A percentile compares a stretch with the other conserved stretches of the same genome.
These are phyloP conservation scores for Tylopilus sp. DNA, from an alignment of 768 basidiomycete genomes.

Conservation along the genomic window DNA sequence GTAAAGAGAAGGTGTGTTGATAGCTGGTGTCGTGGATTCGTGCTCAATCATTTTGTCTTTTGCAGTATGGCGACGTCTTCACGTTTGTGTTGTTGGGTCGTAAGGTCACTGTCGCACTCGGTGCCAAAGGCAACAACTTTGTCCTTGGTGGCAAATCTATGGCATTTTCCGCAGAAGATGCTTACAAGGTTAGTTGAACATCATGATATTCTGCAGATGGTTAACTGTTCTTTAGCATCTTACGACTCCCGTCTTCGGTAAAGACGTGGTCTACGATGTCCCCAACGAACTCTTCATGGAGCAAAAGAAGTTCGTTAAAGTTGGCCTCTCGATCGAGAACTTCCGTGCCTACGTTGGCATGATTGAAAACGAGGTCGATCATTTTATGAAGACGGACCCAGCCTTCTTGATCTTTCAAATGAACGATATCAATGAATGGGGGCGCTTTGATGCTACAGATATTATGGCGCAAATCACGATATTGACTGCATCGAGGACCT, in stretches of 20 bases:
- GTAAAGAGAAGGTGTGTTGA: constrained; percentile 69
- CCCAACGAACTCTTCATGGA: constrained; percentile 98
- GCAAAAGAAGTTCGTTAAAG: constrained; percentile 98
- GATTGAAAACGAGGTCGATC: constrained; percentile 72
- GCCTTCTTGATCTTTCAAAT: constrained; percentile 60
- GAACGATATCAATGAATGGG: constrained; percentile 74
- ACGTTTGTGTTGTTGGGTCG: constrained; percentile 91
- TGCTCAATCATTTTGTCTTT: background rate
- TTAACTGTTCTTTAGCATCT: constrained; percentile 54
- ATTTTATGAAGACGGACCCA: constrained; percentile 65
- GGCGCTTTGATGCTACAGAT: constrained; percentile 68
- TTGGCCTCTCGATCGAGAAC: constrained; percentile 90
- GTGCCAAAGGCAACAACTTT: constrained; percentile 91
- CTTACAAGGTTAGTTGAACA: constrained; percentile 68
- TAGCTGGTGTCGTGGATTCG: background rate
- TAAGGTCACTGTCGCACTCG: constrained; percentile 85
- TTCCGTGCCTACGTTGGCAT: constrained; percentile 80
- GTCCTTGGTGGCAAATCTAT: constrained; percentile 91
- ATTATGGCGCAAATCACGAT: constrained; percentile 88
- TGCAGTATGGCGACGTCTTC: constrained; percentile 94
- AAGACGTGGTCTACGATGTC: constrained; percentile 95
- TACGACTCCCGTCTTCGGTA: constrained; percentile 94
- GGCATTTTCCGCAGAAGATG: constrained; percentile 92
- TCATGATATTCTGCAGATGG: background rate
- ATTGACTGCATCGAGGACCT: constrained; percentile 87